Evolutionary conservation across 352 stramenopile species (phyloP), one percentile per base, ranked within the genome.

Genomic region (Pythium folliculosum): DNA sequence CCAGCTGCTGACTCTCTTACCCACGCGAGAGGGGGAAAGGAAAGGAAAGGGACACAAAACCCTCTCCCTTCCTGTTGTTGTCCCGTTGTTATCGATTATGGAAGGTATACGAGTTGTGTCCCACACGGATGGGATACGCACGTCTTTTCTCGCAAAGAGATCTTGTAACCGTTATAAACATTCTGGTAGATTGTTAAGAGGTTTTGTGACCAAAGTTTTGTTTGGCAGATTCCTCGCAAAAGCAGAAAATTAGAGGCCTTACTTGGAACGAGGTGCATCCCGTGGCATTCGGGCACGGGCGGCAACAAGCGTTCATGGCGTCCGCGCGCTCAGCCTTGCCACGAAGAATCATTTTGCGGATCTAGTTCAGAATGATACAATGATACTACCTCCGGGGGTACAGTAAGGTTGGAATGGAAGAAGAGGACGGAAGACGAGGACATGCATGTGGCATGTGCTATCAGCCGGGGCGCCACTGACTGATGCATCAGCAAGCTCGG

Each of bases 1-100:
- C 59, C 44, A 64, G 54, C 63, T 64, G 63, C 63, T 70, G 63
- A 70, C 63, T 70, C 63, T 70, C 50, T 65, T 49, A 43, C 25
- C 58, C 51, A 40, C 23, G 21, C 13, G 38, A 32, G 12, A 35
- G 23, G 30, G 58, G 58, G 27, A 23, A 23, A 25, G 21, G 30
- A 50, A 44, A 62, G 23, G 48, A 12, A 19, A 56, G 56, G 58
- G 58, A 56, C 10, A 35, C 7, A 45, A 16, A 22, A 25, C 38
- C 23, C 63, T 59, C 50, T 58, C 63, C 21, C 49, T 51, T 43
- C 21, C 7, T 37, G 32, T 16, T 69, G 63, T 69, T 59, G 54
- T 69, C 30, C 2, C 9, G 61, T 68, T 38, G 61, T 68, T 68
- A 68, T 68, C n/a, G 3, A 35, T 21, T 56, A n/a, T 49, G 25